Conservation (phyloP, 495 filamentous ascomycete species). For the Penicillium dipodomyicola region DNA sequence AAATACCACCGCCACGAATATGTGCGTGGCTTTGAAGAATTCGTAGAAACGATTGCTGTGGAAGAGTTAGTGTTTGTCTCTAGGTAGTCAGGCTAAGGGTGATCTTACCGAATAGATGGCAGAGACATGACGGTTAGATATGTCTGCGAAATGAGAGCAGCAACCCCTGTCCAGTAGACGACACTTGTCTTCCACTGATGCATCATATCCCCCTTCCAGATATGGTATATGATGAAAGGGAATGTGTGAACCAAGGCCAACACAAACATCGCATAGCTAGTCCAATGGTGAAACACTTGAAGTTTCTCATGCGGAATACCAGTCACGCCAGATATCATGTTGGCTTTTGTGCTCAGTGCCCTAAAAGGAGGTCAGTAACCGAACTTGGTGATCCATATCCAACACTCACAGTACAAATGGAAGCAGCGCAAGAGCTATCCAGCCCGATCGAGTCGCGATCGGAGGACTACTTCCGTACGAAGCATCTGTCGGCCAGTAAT, state of each 20-base stretch:
- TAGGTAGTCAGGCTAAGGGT: neutral
- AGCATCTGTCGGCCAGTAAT: constrained; percentile 57
- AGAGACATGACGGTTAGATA: constrained; percentile 51
- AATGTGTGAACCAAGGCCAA: constrained; percentile 52
- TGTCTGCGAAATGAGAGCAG: constrained; percentile 47
- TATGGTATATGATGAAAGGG: constrained; percentile 50
- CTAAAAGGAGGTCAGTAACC: constrained; percentile 16
- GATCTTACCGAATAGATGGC: constrained; percentile 40
- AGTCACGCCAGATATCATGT: constrained; percentile 49
- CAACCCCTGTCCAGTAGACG: constrained; percentile 41
- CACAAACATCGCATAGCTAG: constrained; percentile 46
- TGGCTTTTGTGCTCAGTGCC: constrained; percentile 34
- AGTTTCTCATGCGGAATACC: constrained; percentile 54
- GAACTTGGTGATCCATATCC: neutral
- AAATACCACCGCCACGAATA: constrained; percentile 45
- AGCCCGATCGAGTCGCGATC: constrained; percentile 51
- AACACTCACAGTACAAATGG: constrained; percentile 50
- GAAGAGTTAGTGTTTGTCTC: neutral
- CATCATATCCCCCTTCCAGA: constrained; percentile 46
- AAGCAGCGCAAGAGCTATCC: constrained; percentile 50
- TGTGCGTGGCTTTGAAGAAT: constrained; percentile 53
- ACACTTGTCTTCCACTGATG: constrained; percentile 43
- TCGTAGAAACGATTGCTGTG: constrained; percentile 50
- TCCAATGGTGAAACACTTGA: constrained; percentile 46
- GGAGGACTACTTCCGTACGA: constrained; percentile 51